A percentile compares a stretch with the other conserved stretches of the same genome.
Evolutionary conservation across 176 grass and related monocot genomes (phyloP).

Genomic region (Canna indica): DNA sequence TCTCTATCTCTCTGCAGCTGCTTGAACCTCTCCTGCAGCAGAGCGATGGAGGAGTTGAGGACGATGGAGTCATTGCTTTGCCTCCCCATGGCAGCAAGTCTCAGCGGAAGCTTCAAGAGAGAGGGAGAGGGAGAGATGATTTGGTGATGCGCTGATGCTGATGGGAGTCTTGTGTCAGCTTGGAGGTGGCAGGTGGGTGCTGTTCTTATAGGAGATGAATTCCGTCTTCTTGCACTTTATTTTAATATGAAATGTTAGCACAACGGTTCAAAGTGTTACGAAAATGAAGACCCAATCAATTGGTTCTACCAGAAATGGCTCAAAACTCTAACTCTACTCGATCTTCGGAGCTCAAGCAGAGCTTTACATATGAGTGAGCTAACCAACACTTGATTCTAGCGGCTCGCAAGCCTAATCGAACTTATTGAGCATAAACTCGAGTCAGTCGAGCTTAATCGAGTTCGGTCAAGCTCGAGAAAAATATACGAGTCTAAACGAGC

Average conservation of each 20-base stretch:
- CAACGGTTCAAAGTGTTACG: no score
- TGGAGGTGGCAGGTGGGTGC: not conserved
- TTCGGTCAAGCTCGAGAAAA: no score
- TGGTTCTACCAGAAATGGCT: no score
- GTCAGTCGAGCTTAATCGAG: no score
- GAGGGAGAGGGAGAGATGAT: not conserved
- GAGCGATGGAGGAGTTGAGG: not conserved
- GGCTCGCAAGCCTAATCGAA: no score
- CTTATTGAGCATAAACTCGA: no score
- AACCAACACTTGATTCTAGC: no score
- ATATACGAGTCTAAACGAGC: no score
- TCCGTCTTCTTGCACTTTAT: not conserved
- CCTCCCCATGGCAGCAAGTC: not conserved
- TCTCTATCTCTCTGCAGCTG: not conserved
- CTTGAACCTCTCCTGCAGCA: conserved; percentile 4
- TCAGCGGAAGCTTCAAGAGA: not conserved
- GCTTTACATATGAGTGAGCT: no score
- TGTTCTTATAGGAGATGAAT: not conserved
- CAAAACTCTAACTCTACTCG: no score
- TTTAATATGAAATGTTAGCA: not conserved
- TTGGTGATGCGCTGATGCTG: not conserved
- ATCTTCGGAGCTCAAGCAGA: no score
- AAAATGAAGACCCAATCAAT: no score
- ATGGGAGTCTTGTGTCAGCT: not conserved
- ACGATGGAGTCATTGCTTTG: not conserved